These are phyloP conservation scores for Trichoderma guizhouense DNA, from an alignment of 2,329 filamentous ascomycete species.

Conservation along the genomic window DNA sequence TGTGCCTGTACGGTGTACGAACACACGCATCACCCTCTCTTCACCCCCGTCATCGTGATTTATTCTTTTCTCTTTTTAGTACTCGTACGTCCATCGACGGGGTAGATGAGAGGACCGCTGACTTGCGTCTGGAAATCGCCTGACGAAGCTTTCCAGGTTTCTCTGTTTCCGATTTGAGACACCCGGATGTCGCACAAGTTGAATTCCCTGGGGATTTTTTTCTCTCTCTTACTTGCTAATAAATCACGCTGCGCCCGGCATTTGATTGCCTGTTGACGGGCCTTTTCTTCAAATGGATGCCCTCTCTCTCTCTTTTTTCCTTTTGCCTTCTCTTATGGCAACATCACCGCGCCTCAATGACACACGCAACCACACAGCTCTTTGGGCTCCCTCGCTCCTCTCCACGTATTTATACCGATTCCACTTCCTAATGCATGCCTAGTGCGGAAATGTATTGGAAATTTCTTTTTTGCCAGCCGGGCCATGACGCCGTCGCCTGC, in stretches of 20 bases:
- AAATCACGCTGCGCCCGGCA: neutral
- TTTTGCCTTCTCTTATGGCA: neutral
- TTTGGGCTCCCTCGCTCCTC: neutral
- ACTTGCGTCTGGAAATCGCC: conserved; percentile 1
- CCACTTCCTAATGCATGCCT: conserved; percentile 16
- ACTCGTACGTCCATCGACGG: neutral
- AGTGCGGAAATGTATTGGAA: conserved; percentile 19
- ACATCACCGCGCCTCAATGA: neutral
- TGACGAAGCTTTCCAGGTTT: neutral
- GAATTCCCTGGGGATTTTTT: neutral
- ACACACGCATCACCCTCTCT: neutral
- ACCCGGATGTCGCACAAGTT: neutral
- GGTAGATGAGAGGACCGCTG: neutral
- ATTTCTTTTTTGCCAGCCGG: conserved; percentile 8
- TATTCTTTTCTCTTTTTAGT: neutral
- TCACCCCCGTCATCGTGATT: neutral
- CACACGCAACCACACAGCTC: neutral
- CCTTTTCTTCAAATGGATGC: neutral
- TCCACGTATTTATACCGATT: conserved; percentile 2
- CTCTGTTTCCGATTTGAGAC: conserved; percentile 8
- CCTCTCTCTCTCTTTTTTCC: neutral
- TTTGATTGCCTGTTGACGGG: neutral
- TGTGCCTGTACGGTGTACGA: neutral
- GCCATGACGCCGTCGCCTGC: conserved; percentile 6
- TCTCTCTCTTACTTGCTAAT: neutral